Evolutionary conservation across 2,329 filamentous ascomycete species (phyloP).

Genomic region (Microcyclosporella mali): DNA sequence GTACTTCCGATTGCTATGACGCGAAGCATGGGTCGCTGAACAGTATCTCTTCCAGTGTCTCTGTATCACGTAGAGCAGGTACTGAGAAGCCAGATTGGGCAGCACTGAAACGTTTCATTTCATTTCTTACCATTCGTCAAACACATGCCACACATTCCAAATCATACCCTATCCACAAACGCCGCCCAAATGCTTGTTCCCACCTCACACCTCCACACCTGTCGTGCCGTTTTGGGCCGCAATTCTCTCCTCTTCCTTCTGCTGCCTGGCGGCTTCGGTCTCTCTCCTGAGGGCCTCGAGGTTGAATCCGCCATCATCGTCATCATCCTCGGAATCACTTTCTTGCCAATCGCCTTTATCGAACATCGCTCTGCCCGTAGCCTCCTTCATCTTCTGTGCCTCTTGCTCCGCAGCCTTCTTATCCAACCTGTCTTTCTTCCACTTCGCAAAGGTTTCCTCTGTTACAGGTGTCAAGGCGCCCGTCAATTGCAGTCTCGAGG

Average conservation of each 20-base stretch:
- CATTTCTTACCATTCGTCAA: not conserved
- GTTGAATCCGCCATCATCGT: slow-evolving; percentile 63
- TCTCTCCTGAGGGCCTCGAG: slow-evolving; percentile 74
- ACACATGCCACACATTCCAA: too few species aligned
- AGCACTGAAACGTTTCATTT: slow-evolving; percentile 1
- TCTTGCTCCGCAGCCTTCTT: slow-evolving; percentile 96
- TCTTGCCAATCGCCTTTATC: slow-evolving; percentile 89
- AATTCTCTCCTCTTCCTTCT: slow-evolving; percentile 70
- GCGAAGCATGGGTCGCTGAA: too few species aligned
- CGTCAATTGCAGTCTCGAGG: slow-evolving; percentile 89
- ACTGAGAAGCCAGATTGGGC: not conserved
- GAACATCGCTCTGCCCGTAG: slow-evolving; percentile 89
- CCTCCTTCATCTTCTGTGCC: slow-evolving; percentile 85
- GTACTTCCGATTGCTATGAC: too few species aligned
- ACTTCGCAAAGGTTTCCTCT: slow-evolving; percentile 85
- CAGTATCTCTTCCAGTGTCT: too few species aligned
- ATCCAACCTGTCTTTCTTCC: slow-evolving; percentile 89
- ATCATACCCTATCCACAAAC: too few species aligned
- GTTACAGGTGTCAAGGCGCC: slow-evolving; percentile 91
- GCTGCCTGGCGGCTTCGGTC: slow-evolving; percentile 68
- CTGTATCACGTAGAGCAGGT: too few species aligned
- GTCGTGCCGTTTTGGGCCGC: slow-evolving; percentile 13
- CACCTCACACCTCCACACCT: slow-evolving; percentile 1
- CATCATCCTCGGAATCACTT: slow-evolving; percentile 59
- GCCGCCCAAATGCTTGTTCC: not conserved